phyloP scores from a whole-genome alignment of 2,329 filamentous ascomycete genomes.

The Verticillium tricorpus region DNA sequence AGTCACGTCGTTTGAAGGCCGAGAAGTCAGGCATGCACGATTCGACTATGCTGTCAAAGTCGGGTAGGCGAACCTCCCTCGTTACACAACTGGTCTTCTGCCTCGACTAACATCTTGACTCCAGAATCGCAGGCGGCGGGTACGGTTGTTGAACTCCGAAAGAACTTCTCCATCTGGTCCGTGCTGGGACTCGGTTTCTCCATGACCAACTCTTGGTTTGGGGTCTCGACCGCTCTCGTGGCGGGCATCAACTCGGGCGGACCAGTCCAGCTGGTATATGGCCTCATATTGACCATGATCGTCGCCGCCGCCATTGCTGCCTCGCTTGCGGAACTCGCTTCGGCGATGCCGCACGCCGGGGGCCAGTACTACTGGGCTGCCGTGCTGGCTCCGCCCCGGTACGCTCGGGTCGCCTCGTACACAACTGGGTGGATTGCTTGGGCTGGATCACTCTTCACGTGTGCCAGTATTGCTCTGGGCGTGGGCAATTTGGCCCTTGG shows the following conservation, averaged over 20 bases:
- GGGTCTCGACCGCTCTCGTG: slow-evolving; percentile 20
- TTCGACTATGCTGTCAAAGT: too few species aligned
- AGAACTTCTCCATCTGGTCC: slow-evolving; percentile 34
- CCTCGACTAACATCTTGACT: too few species aligned
- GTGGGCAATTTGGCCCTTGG: too few species aligned
- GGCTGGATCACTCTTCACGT: too few species aligned
- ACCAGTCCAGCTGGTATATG: slow-evolving; percentile 6
- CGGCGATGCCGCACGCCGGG: slow-evolving; percentile 22
- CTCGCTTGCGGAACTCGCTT: slow-evolving; percentile 20
- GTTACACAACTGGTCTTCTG: too few species aligned
- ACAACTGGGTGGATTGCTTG: background rate
- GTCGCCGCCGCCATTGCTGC: background rate
- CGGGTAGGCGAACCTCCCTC: too few species aligned
- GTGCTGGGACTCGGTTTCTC: slow-evolving; percentile 38
- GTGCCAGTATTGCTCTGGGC: too few species aligned
- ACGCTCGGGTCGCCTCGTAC: slow-evolving; percentile 17
- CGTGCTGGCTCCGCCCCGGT: slow-evolving; percentile 13
- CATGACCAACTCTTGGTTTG: slow-evolving; percentile 37
- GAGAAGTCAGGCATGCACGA: too few species aligned
- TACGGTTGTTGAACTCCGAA: background rate
- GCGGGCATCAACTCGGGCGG: slow-evolving; percentile 32
- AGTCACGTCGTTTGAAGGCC: too few species aligned
- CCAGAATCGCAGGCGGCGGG: too few species aligned
- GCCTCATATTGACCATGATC: slow-evolving; percentile 3
- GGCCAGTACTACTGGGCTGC: slow-evolving; percentile 23